Percentiles rank a stretch among this genome's conserved stretches.
These are phyloP conservation scores for Juglanconis sp. DNA, from an alignment of 2,329 filamentous ascomycete species.

Conservation along the genomic window DNA sequence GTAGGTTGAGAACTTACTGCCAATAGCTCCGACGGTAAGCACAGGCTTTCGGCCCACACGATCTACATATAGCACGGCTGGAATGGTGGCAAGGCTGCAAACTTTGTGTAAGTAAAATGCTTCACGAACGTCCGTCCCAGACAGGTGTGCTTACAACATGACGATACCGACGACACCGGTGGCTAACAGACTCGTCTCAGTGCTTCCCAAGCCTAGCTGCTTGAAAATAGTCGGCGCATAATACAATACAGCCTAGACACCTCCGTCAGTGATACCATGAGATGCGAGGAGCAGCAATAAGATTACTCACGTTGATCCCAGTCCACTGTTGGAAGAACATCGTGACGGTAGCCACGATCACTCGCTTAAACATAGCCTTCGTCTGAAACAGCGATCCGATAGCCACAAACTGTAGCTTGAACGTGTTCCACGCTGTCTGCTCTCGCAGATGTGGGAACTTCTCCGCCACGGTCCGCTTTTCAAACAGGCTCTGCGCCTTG, in stretches of 20 bases:
- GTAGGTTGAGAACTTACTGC: constrained; percentile 41
- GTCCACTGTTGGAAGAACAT: constrained; percentile 56
- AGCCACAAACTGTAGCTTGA: constrained; percentile 67
- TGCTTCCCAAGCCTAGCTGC: constrained; percentile 56
- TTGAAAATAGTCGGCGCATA: constrained; percentile 70
- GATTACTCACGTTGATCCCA: constrained; percentile 30
- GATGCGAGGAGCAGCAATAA: neutral
- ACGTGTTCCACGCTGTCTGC: constrained; percentile 58
- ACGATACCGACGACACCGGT: constrained; percentile 70
- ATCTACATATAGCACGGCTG: constrained; percentile 64
- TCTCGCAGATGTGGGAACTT: constrained; percentile 64
- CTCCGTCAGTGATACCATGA: constrained; percentile 39
- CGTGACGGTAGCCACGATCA: constrained; percentile 59
- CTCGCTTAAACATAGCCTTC: constrained; percentile 63
- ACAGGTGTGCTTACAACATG: constrained; percentile 46
- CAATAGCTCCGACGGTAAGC: constrained; percentile 61
- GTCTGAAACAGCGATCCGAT: constrained; percentile 63
- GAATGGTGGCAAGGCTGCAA: constrained; percentile 54
- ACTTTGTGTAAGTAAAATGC: neutral
- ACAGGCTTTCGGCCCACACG: constrained; percentile 61
- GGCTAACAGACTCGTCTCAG: constrained; percentile 56
- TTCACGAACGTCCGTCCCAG: neutral
- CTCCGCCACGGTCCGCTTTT: constrained; percentile 66
- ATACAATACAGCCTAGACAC: constrained; percentile 55
- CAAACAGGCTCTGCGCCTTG: constrained; percentile 73